Evolutionary conservation across 176 grass and related monocot genomes (phyloP), one percentile per base, ranked within the genome.

Genomic region (Zoysia japonica): DNA sequence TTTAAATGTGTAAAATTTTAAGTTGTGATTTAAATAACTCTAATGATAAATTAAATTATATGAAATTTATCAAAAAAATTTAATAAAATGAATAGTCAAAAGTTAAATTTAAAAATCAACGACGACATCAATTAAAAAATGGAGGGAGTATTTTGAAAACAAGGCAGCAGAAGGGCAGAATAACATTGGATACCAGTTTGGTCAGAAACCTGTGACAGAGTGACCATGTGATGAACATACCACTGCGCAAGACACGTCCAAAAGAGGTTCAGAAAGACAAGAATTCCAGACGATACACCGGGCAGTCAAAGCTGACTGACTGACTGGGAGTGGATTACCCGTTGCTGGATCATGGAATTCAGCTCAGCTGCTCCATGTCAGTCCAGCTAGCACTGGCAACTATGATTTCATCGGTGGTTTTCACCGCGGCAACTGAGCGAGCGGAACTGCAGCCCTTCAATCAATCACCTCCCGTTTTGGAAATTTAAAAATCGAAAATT

Each of bases 191-290:
- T 78, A 2, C 68, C 5, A 14, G 43, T 56, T 73, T 67, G 50
- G 50, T 59, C 35, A 72, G 44, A 37, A 20, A 61, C 67, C 59
- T 52, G 44, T 28, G 17, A 60, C 40, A 45, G 16, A 48, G 13
- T 69, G 53, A 40, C 44, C 78, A 86, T 81, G 47, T 82, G 71
- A 16, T 56, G 72, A 56, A 70, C 56, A 28, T 47, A 75, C 70
- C 72, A 81, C 55, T 80, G 65, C 36, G 52, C 65, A 82, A 15
- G 72, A 75, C 54, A 11, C 63, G 40, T 66, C 61, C 76, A 79
- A 80, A 67, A 42, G 12, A 52, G 11, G 11, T 14, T 52, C 50
- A 15, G 46, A 42, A 60, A 36, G 28, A 28, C 28, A 28, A 28
- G 28, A 28, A 28, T 28, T 11, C 28, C 28, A 28, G 28, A 28